Evolutionary conservation across 2,329 filamentous ascomycete species (phyloP), one percentile per base, ranked within the genome.

Genomic region (Calonectria pauciramosa): DNA sequence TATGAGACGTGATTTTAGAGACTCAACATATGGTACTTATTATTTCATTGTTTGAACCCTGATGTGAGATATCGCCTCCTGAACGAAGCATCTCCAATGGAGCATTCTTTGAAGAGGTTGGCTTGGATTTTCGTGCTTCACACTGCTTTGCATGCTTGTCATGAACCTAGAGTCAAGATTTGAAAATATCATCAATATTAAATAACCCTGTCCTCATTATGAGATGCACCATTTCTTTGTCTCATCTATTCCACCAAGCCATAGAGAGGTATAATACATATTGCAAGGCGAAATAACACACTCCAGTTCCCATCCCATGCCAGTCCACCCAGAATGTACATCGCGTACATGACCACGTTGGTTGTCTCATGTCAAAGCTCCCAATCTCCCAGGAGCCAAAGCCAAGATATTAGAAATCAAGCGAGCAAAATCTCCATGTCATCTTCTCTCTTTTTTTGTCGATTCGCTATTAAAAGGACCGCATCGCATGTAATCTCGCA

Each of bases 201-300:
- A 64, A 26, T 47, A 60, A 34, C 38, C 20, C 32, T 65, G 13
- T 34, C 36, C 59, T 52, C 41, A 26, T 47, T 32, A 67, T 34
- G 47, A 54, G 36, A 66, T 63, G 26, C 56, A 56, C 54, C 54
- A 20, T 63, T 23, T 36, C 30, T 36, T 49, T 64, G 54, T 60
- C 32, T 71, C 51, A 47, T 71, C 54, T 71, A 65, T 38, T 66
- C 30, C 65, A 64, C 38, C 54, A 47, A 63, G 64, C 68, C 47
- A 68, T 41, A 49, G 41, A 51, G 59, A 73, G 66, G 64, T 71
- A 74, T 74, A 64, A 52, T 74, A 68, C 72, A 71, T 41, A 49
- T 49, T 34, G 14, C 64, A 71, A 68, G 41, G 26, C 32, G 28
- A 65, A 64, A 67, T 30, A 49, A 70, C 52, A 36, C 51, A 71